These are phyloP conservation scores for Cucumis melo DNA, from an alignment of 306 rosid species.

Conservation along the genomic window DNA sequence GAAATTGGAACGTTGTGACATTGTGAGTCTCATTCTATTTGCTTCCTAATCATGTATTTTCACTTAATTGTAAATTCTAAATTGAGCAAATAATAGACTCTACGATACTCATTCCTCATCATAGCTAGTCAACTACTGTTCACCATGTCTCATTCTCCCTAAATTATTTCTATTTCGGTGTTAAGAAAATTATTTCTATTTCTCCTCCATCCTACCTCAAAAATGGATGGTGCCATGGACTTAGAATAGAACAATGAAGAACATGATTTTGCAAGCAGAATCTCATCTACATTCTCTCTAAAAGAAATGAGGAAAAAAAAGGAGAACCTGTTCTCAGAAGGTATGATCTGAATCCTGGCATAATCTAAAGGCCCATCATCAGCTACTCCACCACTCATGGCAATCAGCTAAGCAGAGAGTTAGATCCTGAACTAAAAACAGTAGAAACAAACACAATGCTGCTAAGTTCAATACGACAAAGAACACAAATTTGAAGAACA, in stretches of 20 bases:
- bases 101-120: not conserved
- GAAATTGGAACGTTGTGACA: not conserved
- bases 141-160: not conserved
- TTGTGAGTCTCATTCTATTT: not conserved
- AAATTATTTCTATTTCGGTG: not conserved
- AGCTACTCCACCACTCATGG: conserved; percentile 47
- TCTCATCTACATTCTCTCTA: not conserved
- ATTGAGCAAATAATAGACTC: not conserved
- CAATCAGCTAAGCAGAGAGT: conserved; percentile 13
- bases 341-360: conserved; percentile 59
- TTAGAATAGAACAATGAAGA: not conserved
- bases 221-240: not conserved
- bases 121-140: not conserved
- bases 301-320: not conserved
- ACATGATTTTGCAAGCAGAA: not conserved
- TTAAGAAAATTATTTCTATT: not conserved
- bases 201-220: not conserved
- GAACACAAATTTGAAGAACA: not conserved
- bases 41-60: not conserved
- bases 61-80: not conserved
- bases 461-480: not conserved
- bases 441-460: not conserved
- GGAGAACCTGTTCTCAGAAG: conserved; percentile 52
- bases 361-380: conserved; percentile 42
- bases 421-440: conserved; percentile 12